Evolutionary conservation across 257 asterid genomes (phyloP), one percentile per base, ranked within the genome.

Genomic region (Cinchona pubescens): DNA sequence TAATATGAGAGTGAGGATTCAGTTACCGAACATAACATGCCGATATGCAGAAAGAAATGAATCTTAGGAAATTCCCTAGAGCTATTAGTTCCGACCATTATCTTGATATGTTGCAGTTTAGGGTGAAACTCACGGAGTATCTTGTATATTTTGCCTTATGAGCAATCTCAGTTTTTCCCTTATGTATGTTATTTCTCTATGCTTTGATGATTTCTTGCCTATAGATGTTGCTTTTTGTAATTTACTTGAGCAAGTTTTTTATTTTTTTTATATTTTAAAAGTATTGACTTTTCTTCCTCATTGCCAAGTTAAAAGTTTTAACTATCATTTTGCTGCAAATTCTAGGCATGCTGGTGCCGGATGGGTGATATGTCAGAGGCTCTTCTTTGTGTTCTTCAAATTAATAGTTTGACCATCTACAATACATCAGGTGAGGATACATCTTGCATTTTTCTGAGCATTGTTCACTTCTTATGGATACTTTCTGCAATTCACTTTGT

Each of bases 331-430:
- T 76, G 29, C 72, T 51, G n/a, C 29, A 46, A 61, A 69, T 79
- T 81, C 70, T 84, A 92, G 98, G 96, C 88, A 67, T 94, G 97
- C 84, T 94, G 97, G 97, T 92, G 96, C 83, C 83, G 87, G 71
- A 90, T 94, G 98, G 92, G 93, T 71, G 86, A 89, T 82, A 67
- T 75, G 75, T 83, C 90, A 25, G 96, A 92, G 78, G 87, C 93
- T 76, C 82, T 86, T 80, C 88, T 94, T 38, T 94, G 97, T 84
- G 92, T 90, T 82, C 97, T 90, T 68, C 96, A 85, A 85, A 81
- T 78, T 80, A 93, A 87, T 79, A 82, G 92, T 76, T 78, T 94
- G 82, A 85, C 93, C 78, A 90, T 94, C 59, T 87, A 84, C 74
- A 86, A 84, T 69, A 79, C 87, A 76, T 81, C 93, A 84, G 99